phyloP scores from a whole-genome alignment of 2,329 filamentous ascomycete genomes.

The Hypoxylon sp. region DNA sequence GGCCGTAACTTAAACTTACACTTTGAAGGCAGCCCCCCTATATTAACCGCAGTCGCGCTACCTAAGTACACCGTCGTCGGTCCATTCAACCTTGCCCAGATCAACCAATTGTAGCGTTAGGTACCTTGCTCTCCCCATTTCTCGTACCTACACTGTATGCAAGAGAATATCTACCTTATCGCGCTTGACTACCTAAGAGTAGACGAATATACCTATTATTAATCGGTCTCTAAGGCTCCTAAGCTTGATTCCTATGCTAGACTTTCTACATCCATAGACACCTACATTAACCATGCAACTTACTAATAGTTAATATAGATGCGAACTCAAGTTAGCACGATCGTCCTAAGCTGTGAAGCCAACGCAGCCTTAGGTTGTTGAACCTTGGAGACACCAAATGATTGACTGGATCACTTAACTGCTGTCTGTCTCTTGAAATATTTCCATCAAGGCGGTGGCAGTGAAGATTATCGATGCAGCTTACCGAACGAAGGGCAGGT shows the following conservation, averaged over 20 bases:
- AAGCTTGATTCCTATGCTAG: neutral
- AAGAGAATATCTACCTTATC: no score
- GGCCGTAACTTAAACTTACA: neutral
- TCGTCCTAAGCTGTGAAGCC: slow-evolving; percentile 3
- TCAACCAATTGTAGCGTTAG: no score
- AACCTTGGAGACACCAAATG: slow-evolving; percentile 4
- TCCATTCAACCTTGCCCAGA: neutral
- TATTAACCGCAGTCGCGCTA: neutral
- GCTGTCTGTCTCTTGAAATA: neutral
- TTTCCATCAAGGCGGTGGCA: neutral
- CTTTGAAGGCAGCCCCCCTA: slow-evolving; percentile 4
- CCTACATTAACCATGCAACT: no score
- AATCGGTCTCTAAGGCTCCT: no score
- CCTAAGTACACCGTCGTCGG: neutral
- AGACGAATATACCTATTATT: no score
- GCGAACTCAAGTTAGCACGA: neutral
- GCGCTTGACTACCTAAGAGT: no score
- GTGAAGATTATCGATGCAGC: slow-evolving; percentile 25
- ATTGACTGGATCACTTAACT: neutral
- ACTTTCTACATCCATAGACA: no score
- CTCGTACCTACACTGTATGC: no score
- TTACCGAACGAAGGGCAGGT: slow-evolving; percentile 22
- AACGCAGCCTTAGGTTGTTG: neutral
- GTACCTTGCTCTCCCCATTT: no score
- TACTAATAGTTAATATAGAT: no score